phyloP scores from a whole-genome alignment of 2,329 filamentous ascomycete genomes.

The Teratosphaeria destructans region DNA sequence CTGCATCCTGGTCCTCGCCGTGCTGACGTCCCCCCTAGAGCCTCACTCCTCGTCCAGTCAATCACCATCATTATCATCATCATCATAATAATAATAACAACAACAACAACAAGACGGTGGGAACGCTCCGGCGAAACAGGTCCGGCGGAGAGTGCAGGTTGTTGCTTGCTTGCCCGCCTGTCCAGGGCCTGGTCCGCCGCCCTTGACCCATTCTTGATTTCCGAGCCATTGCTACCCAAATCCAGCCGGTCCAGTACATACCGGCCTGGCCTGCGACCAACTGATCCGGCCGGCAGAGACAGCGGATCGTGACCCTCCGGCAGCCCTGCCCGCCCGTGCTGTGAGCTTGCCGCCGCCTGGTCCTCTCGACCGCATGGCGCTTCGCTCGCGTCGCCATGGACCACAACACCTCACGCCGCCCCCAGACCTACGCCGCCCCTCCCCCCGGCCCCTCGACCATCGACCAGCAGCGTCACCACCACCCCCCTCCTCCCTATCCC shows the following conservation, averaged over 20 bases:
- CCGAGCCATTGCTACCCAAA: neutral
- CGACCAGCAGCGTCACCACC: neutral
- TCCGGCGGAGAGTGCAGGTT: neutral
- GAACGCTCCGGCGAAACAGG: neutral
- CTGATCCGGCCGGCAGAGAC: constrained; percentile 7
- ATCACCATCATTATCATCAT: too few relatives aligned
- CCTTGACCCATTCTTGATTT: too few relatives aligned
- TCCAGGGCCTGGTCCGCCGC: constrained; percentile 1
- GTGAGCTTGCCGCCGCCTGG: constrained; percentile 4
- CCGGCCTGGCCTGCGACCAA: neutral
- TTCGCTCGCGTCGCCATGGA: constrained; percentile 11
- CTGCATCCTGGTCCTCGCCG: neutral
- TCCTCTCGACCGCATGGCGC: constrained; percentile 17
- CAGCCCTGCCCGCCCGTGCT: constrained; percentile 1
- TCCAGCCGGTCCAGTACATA: neutral
- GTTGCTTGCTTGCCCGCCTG: constrained; percentile 1
- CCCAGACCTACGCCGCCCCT: constrained; percentile 4
- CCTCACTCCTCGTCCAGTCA: neutral
- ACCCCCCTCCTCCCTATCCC: constrained; percentile 2
- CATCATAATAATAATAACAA: too few relatives aligned
- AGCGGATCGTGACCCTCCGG: constrained; percentile 9
- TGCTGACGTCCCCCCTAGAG: neutral
- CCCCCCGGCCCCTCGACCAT: constrained; percentile 1
- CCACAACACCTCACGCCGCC: constrained; percentile 10
- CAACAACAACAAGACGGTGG: neutral